phyloP scores from a whole-genome alignment of 2,329 filamentous ascomycete species.

The Bipolaris gigantea region DNA sequence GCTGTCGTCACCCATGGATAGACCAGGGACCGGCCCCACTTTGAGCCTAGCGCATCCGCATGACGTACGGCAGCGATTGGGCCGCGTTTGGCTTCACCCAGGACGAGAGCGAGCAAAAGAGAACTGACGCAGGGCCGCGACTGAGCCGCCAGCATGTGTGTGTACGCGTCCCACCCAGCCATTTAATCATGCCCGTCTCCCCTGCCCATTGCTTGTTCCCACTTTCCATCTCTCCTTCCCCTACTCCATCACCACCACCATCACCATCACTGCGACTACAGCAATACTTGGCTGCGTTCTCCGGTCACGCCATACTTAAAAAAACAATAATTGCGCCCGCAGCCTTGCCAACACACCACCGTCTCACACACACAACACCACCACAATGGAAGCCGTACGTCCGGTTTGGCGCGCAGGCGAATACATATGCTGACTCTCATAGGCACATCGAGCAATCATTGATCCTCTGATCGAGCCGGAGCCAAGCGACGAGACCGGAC shows the following conservation, averaged over 20 bases:
- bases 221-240: slow-evolving; percentile 1
- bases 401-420: neutral
- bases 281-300: too few relatives aligned
- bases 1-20: slow-evolving; percentile 23
- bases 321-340: neutral
- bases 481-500: slow-evolving; percentile 67
- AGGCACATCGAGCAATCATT: slow-evolving; percentile 69
- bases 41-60: slow-evolving; percentile 25
- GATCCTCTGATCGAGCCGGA: slow-evolving; percentile 70
- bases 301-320: too few relatives aligned
- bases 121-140: slow-evolving; percentile 23
- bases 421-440: slow-evolving; percentile 12
- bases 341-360: neutral
- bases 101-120: neutral
- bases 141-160: slow-evolving; percentile 20
- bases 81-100: slow-evolving; percentile 12
- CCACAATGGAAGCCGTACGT: slow-evolving; percentile 17
- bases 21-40: slow-evolving; percentile 22
- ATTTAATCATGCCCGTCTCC: slow-evolving; percentile 25
- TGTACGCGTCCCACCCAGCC: slow-evolving; percentile 25
- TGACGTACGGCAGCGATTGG: slow-evolving; percentile 32
- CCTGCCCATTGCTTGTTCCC: slow-evolving; percentile 19
- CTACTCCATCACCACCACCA: neutral
- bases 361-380: slow-evolving; percentile 2
- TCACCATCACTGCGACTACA: too few relatives aligned